phyloP scores from a whole-genome alignment of 352 stramenopile species.

The Bremia lactucae region DNA sequence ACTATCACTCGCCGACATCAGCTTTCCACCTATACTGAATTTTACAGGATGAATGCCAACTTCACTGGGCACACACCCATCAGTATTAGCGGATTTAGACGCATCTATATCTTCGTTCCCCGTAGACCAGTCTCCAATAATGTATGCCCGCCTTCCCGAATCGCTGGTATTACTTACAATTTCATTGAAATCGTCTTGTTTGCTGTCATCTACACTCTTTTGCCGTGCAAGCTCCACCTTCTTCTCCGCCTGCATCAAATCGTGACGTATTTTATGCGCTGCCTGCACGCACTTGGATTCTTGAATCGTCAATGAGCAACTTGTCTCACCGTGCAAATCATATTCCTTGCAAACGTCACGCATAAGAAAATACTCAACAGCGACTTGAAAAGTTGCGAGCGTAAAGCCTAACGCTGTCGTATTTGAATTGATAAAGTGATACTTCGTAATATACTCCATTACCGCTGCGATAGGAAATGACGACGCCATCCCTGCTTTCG shows the following conservation, averaged over 20 bases:
- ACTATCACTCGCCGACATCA: background rate
- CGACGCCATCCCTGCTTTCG: conserved; percentile 2
- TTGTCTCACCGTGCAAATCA: conserved; percentile 11
- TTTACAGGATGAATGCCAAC: conserved; percentile 13
- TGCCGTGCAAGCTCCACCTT: conserved; percentile 13
- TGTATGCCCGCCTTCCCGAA: conserved; percentile 14
- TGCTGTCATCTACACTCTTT: conserved; percentile 11
- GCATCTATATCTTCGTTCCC: conserved; percentile 4
- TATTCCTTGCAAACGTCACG: conserved; percentile 24
- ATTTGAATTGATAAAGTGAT: conserved; percentile 81
- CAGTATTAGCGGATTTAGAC: background rate
- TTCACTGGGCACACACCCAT: background rate
- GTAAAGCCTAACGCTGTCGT: conserved; percentile 69
- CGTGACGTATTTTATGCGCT: conserved; percentile 13
- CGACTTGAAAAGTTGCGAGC: conserved; percentile 74
- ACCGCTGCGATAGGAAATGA: conserved; percentile 44
- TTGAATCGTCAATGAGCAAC: conserved; percentile 15
- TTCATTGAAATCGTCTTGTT: background rate
- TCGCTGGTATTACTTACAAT: background rate
- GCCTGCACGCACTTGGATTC: conserved; percentile 19
- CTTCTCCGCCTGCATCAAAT: conserved; percentile 16
- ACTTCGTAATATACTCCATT: conserved; percentile 63
- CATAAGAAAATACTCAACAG: conserved; percentile 64
- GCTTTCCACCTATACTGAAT: conserved; percentile 8
- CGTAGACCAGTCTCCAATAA: conserved; percentile 43